These are phyloP conservation scores for Dendrobium huoshanense DNA, from an alignment of 106 monocot genomes.

Conservation along the genomic window DNA sequence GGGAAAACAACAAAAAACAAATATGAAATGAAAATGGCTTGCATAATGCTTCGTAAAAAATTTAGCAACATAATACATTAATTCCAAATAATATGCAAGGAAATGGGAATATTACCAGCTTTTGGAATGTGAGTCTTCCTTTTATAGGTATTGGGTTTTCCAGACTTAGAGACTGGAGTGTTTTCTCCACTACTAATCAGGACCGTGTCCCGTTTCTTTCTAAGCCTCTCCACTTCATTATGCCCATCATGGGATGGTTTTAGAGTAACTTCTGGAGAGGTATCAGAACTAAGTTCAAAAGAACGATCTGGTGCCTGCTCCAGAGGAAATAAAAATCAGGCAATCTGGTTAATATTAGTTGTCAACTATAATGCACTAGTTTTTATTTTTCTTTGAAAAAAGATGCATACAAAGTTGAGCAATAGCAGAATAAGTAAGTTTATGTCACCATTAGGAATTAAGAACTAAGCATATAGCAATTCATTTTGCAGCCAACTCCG, in stretches of 20 bases:
- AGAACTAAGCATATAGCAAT: neutral
- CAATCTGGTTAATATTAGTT: neutral
- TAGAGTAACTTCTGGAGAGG: slow-evolving; percentile 29
- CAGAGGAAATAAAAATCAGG: neutral
- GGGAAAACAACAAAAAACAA: slow-evolving; percentile 1
- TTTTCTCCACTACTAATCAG: slow-evolving; percentile 30
- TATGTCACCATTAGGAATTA: neutral
- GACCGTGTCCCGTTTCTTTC: slow-evolving; percentile 12
- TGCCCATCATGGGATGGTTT: slow-evolving; percentile 8
- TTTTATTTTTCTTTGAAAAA: neutral
- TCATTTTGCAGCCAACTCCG: neutral
- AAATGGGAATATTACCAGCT: slow-evolving; percentile 32
- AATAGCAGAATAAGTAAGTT: neutral
- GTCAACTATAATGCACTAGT: no score
- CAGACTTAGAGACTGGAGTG: slow-evolving; percentile 15
- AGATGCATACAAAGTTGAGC: neutral
- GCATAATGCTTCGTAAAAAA: neutral
- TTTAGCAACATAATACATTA: neutral
- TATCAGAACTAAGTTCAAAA: slow-evolving; percentile 34
- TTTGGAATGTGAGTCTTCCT: slow-evolving; percentile 12
- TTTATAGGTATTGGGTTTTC: slow-evolving; percentile 17
- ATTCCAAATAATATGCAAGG: neutral
- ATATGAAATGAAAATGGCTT: slow-evolving; percentile 5
- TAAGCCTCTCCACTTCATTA: neutral
- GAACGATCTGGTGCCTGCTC: slow-evolving; percentile 32